Base-by-base conservation (phyloP, 345 rosid species). In the Crucihimalaya himalaica region DNA sequence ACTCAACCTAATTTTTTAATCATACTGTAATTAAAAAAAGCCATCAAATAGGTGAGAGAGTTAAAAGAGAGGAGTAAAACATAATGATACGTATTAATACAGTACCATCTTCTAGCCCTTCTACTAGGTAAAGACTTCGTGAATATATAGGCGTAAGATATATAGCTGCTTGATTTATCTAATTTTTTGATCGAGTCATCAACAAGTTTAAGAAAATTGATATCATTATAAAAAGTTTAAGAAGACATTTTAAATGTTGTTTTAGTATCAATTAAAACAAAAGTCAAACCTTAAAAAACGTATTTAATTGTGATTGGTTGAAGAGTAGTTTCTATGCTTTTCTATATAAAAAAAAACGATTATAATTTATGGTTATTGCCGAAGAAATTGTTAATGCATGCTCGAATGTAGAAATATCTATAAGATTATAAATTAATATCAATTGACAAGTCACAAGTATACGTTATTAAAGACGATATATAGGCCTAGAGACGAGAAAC, bases 201-300 rank as follows among this genome's bases (percentile, higher is more conserved):
- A 37, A 50, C 50, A 48, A 7, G 10, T 14, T 15, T 21, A 16
- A 13, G 5, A 45, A 43, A 54, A 12, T 23, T 32, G 8, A 55
- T 45, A 19, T 9, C 23, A 64, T 10, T 45, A 63, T 5, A 8
- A 20, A 72, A 23, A 75, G 47, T n/a, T 20, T 15, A 19, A 12
- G 32, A 65, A 40, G 56, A 13, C n/a, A 13, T 56, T 20, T 72
- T 55, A 25, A 34, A 23, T 45, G 51, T 35, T 57, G 25, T 58
- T 74, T 58, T 48, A n/a, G 18, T 68, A 61, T 59, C 62, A 68
- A 54, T 32, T 70, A 63, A 70, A n/a, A 10, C 61, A 57, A 63
- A 76, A 62, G 75, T 76, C 80, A 76, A 76, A 76, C 71, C 80
- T 63, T 76, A 63, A 70, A 70, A 46, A 27, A 48, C 39, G 59